Evolutionary conservation across 2,329 filamentous ascomycete genomes (phyloP), one percentile per base, ranked within the genome.

Genomic region (Trichothecium roseum): DNA sequence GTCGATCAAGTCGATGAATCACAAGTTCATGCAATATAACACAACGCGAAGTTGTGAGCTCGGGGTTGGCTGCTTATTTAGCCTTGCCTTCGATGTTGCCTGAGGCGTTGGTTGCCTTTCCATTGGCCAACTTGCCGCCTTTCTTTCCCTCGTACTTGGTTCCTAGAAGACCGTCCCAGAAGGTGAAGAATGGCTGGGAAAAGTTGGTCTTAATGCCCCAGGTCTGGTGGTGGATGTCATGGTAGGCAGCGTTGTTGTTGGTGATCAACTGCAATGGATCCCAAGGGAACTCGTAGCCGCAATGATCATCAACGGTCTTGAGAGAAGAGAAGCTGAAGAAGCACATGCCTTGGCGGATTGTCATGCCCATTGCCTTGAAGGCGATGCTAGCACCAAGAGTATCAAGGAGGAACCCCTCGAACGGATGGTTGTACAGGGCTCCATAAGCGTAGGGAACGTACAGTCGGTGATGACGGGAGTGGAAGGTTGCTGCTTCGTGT

Each of bases 181-280:
- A 87, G 32, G 84, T 95, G 63, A 96, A 95, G 64, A 88, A 93
- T 3, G 85, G 85, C 59, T 93, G 85, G 5, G 80, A 82, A 57
- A 86, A 93, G 62, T 93, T 93, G 44, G 81, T 84, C 72, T 96
- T 98, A 70, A 98, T 94, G 38, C 91, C 91, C 88, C 89, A 96
- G 60, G 84, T 93, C 62, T 98, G 91, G 63, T 98, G 91, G 61
- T 98, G 91, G 40, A 98, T 89, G 53, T 98, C 91, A 54, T 98
- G 91, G 60, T 96, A 98, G 26, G 80, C 81, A 18, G 91, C 89
- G 48, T 96, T 95, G 68, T 98, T 96, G 56, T 83, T 83, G 30
- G 88, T 94, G 41, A 96, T 70, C 53, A 82, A 79, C 68, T 95
- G 88, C 36, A 96, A 68, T 3, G 89, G 89, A 57, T 98, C 91